Conservation (phyloP, 768 basidiomycete species). For the Hypholoma sublateritium region DNA sequence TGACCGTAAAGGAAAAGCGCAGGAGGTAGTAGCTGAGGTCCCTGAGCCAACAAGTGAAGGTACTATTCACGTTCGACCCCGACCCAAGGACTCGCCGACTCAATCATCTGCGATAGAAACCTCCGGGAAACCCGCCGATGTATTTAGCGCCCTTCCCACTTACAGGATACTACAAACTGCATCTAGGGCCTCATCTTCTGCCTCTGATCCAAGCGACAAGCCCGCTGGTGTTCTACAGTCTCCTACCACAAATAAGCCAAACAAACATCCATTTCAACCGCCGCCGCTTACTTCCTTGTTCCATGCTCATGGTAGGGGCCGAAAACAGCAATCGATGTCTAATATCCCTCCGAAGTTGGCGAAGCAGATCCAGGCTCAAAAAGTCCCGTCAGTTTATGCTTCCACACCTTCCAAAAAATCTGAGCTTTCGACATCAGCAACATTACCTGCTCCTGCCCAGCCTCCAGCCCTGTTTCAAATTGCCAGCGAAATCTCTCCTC, state of each 20-base stretch:
- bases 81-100: slow-evolving; percentile 28
- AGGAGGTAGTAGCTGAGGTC: slow-evolving; percentile 1
- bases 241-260: slow-evolving; percentile 29
- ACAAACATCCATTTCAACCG: slow-evolving; percentile 16
- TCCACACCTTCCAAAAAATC: slow-evolving; percentile 12
- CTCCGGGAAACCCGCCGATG: background rate
- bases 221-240: slow-evolving; percentile 24
- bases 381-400: background rate
- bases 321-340: slow-evolving; percentile 14
- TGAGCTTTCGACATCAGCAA: slow-evolving; percentile 7
- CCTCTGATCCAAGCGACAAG: slow-evolving; percentile 27
- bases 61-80: slow-evolving; percentile 23
- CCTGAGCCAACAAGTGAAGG: slow-evolving; percentile 13
- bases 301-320: slow-evolving; percentile 35
- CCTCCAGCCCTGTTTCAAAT: background rate
- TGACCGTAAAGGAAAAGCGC: slow-evolving; percentile 11
- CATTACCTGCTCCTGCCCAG: background rate
- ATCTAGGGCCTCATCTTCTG: slow-evolving; percentile 51
- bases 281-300: slow-evolving; percentile 29
- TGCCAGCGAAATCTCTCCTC: background rate
- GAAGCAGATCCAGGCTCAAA: background rate
- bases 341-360: background rate
- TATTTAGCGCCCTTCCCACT: slow-evolving; percentile 8
- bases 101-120: background rate
- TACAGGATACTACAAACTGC: slow-evolving; percentile 29